Base-by-base conservation (phyloP, 768 basidiomycete genomes). In the Rhodotorula toruloides region DNA sequence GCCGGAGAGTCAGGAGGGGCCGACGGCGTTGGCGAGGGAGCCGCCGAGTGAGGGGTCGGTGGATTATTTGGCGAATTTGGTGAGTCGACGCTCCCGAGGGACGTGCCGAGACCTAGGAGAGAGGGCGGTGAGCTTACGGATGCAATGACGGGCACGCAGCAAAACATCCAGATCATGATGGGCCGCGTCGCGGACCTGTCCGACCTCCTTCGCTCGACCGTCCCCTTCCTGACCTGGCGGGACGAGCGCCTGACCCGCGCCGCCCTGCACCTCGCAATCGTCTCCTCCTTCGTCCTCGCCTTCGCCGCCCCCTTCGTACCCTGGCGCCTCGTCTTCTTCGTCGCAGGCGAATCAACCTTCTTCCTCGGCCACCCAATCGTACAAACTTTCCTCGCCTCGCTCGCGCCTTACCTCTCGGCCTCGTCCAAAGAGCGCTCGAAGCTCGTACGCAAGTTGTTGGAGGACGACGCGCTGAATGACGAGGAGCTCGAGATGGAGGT, bases 101-200 rank as follows among this genome's bases (percentile, higher is more conserved):
- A 34, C 16, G 12, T 22, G 14, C 13, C 27, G 29, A 7, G 5
- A 3, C 27, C 2, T 25, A 16, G 31, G 50, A 46, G 2, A 2
- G 22, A 49, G 32, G 10, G 43, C 37, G 32, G 34, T 2, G 3
- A 11, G 17, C 17, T 19, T 17, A 21, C 8, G 34, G 12, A 19
- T 22, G 16, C 49, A 12, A 22, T 5, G 29, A 2, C 61, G 7
- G 4, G n/a, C 47, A 32, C 34, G 21, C 61, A 71, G 69, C 72
- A 72, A 64, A 70, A 71, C 68, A 75, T 75, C 48, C 74, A 75
- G 43, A 72, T 67, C 63, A 65, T 72, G 57, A 75, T 75, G 74
- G 74, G 74, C 8, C 61, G 69, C 19, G 56, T 72, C 29, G 61
- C 73, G 19, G 68, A 70, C 61, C 48, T 71, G 22, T 63, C 71